Percentiles rank a stretch among this genome's conserved stretches.
These are phyloP conservation scores for Thuja plicata DNA, from an alignment of 83 land plant species.

Conservation along the genomic window DNA sequence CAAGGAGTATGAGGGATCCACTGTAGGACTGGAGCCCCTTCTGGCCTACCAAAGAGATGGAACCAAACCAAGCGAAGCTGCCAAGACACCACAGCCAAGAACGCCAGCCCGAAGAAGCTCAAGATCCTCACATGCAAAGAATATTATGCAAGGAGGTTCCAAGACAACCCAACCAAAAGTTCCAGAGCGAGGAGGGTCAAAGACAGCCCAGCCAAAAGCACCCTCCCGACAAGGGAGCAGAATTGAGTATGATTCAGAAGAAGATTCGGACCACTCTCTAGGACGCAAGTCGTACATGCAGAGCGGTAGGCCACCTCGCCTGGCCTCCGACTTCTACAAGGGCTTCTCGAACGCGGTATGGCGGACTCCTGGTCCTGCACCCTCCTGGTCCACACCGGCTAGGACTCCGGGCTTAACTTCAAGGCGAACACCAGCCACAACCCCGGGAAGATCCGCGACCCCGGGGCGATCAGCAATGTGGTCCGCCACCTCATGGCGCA, in stretches of 20 bases:
- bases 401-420: conserved; percentile 40
- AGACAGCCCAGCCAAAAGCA: too few species aligned
- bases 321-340: conserved; percentile 63
- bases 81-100: conserved; percentile 28
- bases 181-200: background rate
- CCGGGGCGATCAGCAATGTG: background rate
- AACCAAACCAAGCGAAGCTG: conserved; percentile 36
- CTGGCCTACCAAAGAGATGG: conserved; percentile 46
- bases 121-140: conserved; percentile 1
- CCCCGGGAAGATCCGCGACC: background rate
- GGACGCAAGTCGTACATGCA: conserved; percentile 26
- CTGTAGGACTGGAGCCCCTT: conserved; percentile 40
- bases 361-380: conserved; percentile 34
- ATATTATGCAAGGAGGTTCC: conserved; percentile 15
- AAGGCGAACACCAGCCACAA: too few species aligned
- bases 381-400: conserved; percentile 26
- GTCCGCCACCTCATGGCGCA: background rate
- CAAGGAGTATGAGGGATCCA: conserved; percentile 56
- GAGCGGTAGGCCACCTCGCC: conserved; percentile 27
- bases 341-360: conserved; percentile 37
- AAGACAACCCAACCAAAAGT: conserved; percentile 12
- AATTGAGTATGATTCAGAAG: conserved; percentile 39
- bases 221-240: background rate
- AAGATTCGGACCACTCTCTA: conserved; percentile 37
- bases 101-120: conserved; percentile 5